Evolutionary conservation across 768 basidiomycete species (phyloP).

Genomic region (Clavulina sp.): DNA sequence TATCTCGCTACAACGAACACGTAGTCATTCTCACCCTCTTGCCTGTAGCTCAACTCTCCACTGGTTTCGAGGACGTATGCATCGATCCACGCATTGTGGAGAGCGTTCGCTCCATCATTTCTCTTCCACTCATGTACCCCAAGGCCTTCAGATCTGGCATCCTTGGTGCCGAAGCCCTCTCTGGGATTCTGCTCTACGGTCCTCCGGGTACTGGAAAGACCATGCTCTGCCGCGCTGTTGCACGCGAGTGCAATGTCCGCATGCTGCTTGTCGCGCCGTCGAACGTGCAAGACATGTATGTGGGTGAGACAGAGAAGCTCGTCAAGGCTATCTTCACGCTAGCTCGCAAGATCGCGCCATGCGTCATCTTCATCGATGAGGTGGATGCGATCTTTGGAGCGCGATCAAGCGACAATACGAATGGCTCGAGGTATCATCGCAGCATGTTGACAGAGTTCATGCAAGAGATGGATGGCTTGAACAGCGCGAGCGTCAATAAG

Average conservation of each 20-base stretch:
- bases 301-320: not conserved
- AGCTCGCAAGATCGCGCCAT: not conserved
- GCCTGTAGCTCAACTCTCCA: not conserved
- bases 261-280: slow-evolving; percentile 78
- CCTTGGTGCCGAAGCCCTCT: not conserved
- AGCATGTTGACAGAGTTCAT: not conserved
- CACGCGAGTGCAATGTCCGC: not conserved
- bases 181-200: not conserved
- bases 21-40: not conserved
- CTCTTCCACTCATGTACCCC: not conserved
- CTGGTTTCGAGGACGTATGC: not conserved
- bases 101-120: not conserved
- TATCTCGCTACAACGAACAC: not conserved
- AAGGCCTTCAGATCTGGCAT: not conserved
- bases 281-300: slow-evolving; percentile 29
- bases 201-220: slow-evolving; percentile 16
- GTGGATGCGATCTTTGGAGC: slow-evolving; percentile 15
- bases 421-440: not conserved
- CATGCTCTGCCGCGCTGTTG: not conserved
- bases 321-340: not conserved
- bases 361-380: not conserved
- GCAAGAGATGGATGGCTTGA: slow-evolving; percentile 21
- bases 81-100: not conserved
- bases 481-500: slow-evolving; percentile 13
- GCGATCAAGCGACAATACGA: slow-evolving; percentile 15